phyloP scores from a whole-genome alignment of 148 eudicot genomes.

The Fallopia convolvulus region DNA sequence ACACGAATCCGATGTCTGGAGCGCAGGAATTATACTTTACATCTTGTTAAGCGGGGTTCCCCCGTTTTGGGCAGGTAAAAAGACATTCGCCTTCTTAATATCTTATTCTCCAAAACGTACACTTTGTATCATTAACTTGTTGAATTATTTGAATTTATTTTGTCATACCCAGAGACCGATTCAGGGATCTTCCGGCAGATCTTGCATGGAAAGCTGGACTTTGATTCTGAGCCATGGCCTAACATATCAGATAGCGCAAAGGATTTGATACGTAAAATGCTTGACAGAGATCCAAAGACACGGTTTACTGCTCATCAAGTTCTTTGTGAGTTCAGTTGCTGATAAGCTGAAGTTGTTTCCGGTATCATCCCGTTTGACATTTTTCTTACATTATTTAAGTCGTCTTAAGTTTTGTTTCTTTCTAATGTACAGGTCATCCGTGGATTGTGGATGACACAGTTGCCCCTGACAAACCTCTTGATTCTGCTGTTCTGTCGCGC shows the following conservation, averaged over 20 bases:
- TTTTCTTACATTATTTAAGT: background rate
- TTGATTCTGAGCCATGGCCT: slow-evolving; percentile 50
- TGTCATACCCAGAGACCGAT: slow-evolving; percentile 26
- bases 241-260: slow-evolving; percentile 40
- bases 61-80: slow-evolving; percentile 48
- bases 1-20: slow-evolving; percentile 44
- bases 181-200: slow-evolving; percentile 45
- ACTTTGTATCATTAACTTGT: background rate
- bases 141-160: background rate
- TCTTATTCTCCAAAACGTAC: background rate
- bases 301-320: slow-evolving; percentile 44
- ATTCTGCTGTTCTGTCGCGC: slow-evolving; percentile 21
- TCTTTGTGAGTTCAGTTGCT: slow-evolving; percentile 27
- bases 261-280: slow-evolving; percentile 44
- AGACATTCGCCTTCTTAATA: background rate
- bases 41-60: slow-evolving; percentile 44
- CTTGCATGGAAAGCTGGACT: slow-evolving; percentile 39
- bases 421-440: slow-evolving; percentile 13
- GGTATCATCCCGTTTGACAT: background rate
- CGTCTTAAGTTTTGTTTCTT: background rate
- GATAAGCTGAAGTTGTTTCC: background rate
- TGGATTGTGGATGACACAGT: slow-evolving; percentile 22
- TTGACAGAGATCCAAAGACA: slow-evolving; percentile 34
- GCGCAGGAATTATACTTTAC: slow-evolving; percentile 45
- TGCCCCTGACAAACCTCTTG: slow-evolving; percentile 20